Conservation (phyloP, 2,329 filamentous ascomycete species). For the Xylariaceae sp. region DNA sequence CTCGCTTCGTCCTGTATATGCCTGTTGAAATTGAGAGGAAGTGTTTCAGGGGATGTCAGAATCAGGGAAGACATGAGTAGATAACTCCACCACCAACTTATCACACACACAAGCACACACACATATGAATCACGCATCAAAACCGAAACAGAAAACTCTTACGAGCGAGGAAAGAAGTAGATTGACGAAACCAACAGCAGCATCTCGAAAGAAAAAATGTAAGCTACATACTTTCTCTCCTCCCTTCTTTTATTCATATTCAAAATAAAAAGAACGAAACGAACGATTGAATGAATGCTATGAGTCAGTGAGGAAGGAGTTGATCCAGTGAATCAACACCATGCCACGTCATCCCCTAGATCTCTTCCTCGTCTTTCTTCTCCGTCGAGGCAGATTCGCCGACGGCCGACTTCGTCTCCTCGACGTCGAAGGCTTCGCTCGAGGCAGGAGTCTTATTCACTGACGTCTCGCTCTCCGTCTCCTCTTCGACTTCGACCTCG, state of each 20-base stretch:
- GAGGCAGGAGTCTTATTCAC: slow-evolving; percentile 13
- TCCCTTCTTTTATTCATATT: no score
- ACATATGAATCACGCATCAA: not conserved
- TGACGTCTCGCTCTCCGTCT: not conserved
- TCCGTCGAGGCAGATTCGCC: slow-evolving; percentile 32
- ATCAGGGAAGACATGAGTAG: no score
- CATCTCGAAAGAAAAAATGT: no score
- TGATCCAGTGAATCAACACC: not conserved
- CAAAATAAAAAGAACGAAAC: not conserved
- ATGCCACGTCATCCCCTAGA: slow-evolving; percentile 15
- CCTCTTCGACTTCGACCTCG: not conserved
- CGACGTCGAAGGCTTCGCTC: slow-evolving; percentile 15
- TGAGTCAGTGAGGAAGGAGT: not conserved
- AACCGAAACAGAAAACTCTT: not conserved
- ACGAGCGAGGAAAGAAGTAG: not conserved
- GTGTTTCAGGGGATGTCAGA: no score
- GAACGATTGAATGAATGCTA: not conserved
- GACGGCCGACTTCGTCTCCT: slow-evolving; percentile 31
- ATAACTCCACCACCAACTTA: not conserved
- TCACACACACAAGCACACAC: not conserved
- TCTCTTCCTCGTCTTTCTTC: slow-evolving; percentile 30
- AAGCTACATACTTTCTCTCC: no score
- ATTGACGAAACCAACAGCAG: not conserved
- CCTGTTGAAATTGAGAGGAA: no score
- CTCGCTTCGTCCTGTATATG: no score